A percentile compares a stretch with the other conserved stretches of the same genome.
These are phyloP conservation scores for Filobasidium wieringae DNA, from an alignment of 768 basidiomycete genomes.

Conservation along the genomic window DNA sequence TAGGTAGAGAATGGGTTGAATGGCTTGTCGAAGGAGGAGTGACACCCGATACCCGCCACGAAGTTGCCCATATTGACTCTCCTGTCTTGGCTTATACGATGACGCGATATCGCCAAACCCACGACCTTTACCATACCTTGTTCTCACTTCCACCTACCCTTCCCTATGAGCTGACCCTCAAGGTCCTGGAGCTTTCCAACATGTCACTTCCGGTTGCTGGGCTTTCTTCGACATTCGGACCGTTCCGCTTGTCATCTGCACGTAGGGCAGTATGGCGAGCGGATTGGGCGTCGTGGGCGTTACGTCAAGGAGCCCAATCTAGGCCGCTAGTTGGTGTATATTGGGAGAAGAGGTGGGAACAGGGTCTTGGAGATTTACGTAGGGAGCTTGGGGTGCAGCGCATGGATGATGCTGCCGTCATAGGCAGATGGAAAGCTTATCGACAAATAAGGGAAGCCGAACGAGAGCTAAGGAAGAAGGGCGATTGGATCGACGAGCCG, in stretches of 20 bases:
- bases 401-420: conserved; percentile 54
- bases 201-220: conserved; percentile 78
- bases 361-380: conserved; percentile 69
- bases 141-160: conserved; percentile 79
- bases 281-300: conserved; percentile 87
- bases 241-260: conserved; percentile 46
- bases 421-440: conserved; percentile 54
- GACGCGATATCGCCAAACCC: conserved; percentile 94
- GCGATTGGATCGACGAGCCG: conserved; percentile 35
- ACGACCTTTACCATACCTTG: conserved; percentile 93
- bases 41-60: conserved; percentile 84
- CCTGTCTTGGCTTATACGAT: conserved; percentile 95
- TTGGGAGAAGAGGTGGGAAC: conserved; percentile 91
- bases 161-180: conserved; percentile 82
- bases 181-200: conserved; percentile 88
- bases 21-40: conserved; percentile 83
- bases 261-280: conserved; percentile 49
- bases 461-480: conserved; percentile 41
- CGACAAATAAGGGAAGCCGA: conserved; percentile 55
- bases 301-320: conserved; percentile 59
- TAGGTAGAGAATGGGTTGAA: conserved; percentile 72
- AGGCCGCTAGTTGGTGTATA: conserved; percentile 75
- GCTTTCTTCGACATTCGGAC: conserved; percentile 67
- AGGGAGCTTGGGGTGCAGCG: conserved; percentile 59
- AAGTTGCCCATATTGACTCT: conserved; percentile 86